These are phyloP conservation scores for Adansonia madagascariensis DNA, from an alignment of 441 rosid genomes.

Conservation along the genomic window DNA sequence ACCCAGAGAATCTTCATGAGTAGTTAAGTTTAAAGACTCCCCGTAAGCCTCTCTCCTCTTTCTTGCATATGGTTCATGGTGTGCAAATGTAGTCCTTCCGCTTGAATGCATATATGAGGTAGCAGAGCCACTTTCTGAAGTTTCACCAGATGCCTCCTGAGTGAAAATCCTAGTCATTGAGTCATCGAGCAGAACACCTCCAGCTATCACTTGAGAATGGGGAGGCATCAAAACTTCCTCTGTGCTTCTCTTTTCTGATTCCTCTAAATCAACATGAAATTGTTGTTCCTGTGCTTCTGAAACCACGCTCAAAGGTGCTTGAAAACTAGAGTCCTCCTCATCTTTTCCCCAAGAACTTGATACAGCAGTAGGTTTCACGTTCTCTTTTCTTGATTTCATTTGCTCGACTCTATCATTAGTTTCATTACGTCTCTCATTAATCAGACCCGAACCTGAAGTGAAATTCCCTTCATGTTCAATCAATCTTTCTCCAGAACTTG, in stretches of 20 bases:
- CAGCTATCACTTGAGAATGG: constrained; percentile 53
- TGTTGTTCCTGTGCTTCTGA: constrained; percentile 41
- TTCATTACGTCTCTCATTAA: constrained; percentile 38
- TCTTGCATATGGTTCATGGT: constrained; percentile 34
- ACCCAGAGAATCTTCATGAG: constrained; percentile 58
- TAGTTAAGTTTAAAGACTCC: constrained; percentile 37
- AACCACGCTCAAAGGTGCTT: constrained; percentile 45
- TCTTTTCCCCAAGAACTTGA: constrained; percentile 42
- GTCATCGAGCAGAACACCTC: constrained; percentile 40
- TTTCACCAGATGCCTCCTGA: constrained; percentile 43
- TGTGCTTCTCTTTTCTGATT: constrained; percentile 46
- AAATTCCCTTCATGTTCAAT: constrained; percentile 47
- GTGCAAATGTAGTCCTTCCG: constrained; percentile 37
- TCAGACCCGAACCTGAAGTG: constrained; percentile 39
- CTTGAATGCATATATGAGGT: constrained; percentile 38
- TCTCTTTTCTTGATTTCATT: constrained; percentile 39
- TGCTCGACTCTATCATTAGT: constrained; percentile 39
- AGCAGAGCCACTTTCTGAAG: constrained; percentile 50
- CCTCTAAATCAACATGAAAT: constrained; percentile 34
- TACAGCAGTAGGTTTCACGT: constrained; percentile 29
- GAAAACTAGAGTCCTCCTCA: constrained; percentile 44
- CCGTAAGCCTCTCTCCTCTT: constrained; percentile 37
- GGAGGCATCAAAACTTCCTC: constrained; percentile 57
- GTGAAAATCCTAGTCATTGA: constrained; percentile 33
- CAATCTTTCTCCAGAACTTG: constrained; percentile 47